Base-by-base conservation (phyloP, 164 flowering plant species). In the Tetrastigma voinierianum region DNA sequence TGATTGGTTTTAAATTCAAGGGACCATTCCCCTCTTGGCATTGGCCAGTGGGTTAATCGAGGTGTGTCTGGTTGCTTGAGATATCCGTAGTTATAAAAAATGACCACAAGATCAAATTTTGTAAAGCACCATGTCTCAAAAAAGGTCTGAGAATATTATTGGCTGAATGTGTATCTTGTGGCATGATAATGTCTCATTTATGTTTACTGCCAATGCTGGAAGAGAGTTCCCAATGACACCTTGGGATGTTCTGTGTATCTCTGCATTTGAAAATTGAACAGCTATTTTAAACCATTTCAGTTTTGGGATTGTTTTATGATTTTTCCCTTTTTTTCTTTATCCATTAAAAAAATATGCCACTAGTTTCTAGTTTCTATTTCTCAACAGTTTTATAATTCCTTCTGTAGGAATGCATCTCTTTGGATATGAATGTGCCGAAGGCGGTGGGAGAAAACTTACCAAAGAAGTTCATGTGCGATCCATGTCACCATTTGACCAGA, bases 401-500 rank as follows among this genome's bases (percentile, higher is more conserved):
- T 72, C 6, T 61, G 45, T 82, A 91, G 98, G 80, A 95, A 95
- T 76, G 51, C 21, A 7, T 85, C 98, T 67, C 74, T 89, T 62
- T 86, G 75, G 46, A 61, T 88, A 25, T 92, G 97, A 47, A 89
- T 86, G 94, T 92, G 97, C 74, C 80, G 67, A 60, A 71, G 76
- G 4, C 77, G 81, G 59, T 95, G 98, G 98, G 85, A 85, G 83
- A 95, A 95, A 86, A 74, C 80, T 87, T 67, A n/a, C 66, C 16
- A 83, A 88, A 74, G 93, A n/a, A n/a, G 85, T 75, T 77, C 76
- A 67, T 92, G 76, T 65, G 51, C 80, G 71, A 49, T 70, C 84
- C 40, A 86, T 89, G 89, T 92, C 98, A 25, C 98, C 98, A 64
- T 95, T 87, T 80, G 96, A 86, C 66, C 78, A 75, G 74, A 86